Evolutionary conservation across 169 alveolate species (phyloP), one percentile per base, ranked within the genome.

Genomic region (Plasmodium gaboni): DNA sequence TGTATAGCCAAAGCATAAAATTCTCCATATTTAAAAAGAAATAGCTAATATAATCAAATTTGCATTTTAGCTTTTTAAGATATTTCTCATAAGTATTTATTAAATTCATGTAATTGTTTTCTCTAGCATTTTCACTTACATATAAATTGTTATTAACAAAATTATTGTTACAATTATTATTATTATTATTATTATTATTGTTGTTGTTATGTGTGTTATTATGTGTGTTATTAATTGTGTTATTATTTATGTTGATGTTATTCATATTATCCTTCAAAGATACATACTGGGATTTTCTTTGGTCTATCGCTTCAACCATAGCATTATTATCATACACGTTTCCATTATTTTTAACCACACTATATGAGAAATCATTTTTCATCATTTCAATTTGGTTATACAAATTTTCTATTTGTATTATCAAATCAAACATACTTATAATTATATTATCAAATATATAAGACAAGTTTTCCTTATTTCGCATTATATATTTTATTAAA

Each of bases 1-100:
- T 68, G 74, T 83, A 83, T 38, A 83, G n/a, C 91, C 91, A 83
- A 26, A 68, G 19, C 72, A 83, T 53, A 48, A 83, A 83, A 42
- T 83, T 83, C 17, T 83, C 91, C 2, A 83, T 42, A 26, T 63
- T 55, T 12, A 12, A 64, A 19, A 78, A 78, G 26, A 78, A 78
- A 15, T 64, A 78, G 24, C 67, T 64, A 24, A 78, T 15, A 22
- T 78, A 78, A 22, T 78, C 89, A 51, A 78, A 78, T 50, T 67
- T 78, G 8, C 89, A 78, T 15, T 78, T 78, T 9, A 78, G 19
- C 10, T 78, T 78, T 1, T 46, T 28, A 10, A 78, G 38, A 19
- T 7, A 19, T 9, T 46, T 51, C 12, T 78, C 89, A 51, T 65
- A 78, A 5, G 59, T 70, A 4, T 13, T 32, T 0, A 9, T 24